A percentile compares a stretch with the other conserved stretches of the same genome.
Evolutionary conservation across 768 basidiomycete species (phyloP).

Genomic region (Serendipita vermifera): DNA sequence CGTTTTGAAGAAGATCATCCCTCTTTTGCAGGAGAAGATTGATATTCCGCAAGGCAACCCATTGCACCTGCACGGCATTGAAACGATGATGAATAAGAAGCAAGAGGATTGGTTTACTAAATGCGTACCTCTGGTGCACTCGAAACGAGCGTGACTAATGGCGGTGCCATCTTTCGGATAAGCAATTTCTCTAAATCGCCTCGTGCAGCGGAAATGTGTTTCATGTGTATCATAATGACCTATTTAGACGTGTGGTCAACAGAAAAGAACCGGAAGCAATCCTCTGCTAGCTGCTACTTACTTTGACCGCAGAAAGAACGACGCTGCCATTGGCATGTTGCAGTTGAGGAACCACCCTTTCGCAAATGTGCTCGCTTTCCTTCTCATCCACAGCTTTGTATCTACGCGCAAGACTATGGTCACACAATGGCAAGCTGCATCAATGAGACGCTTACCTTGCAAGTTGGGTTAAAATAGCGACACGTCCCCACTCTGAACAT

Average conservation of each 20-base stretch:
- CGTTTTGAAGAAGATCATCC: slow-evolving; percentile 76
- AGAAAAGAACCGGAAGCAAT: no score
- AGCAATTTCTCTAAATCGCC: slow-evolving; percentile 79
- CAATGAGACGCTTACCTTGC: slow-evolving; percentile 39
- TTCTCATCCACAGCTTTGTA: slow-evolving; percentile 78
- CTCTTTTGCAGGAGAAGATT: slow-evolving; percentile 93
- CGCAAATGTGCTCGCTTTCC: slow-evolving; percentile 97
- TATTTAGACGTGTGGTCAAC: slow-evolving; percentile 22
- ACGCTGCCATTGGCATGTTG: slow-evolving; percentile 96
- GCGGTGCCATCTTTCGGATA: slow-evolving; percentile 94
- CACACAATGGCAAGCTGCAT: no score
- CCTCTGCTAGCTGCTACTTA: slow-evolving; percentile 22
- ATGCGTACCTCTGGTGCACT: slow-evolving; percentile 72
- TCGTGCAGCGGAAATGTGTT: slow-evolving; percentile 42
- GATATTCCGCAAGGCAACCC: slow-evolving; percentile 95
- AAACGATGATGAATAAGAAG: background rate
- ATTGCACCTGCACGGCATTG: slow-evolving; percentile 53
- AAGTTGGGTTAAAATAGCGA: slow-evolving; percentile 79
- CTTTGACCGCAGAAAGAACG: slow-evolving; percentile 93
- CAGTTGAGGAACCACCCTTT: slow-evolving; percentile 95
- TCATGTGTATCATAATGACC: slow-evolving; percentile 98
- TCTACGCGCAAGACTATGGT: background rate
- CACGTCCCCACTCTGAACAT: slow-evolving; percentile 98
- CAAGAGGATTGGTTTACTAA: no score
- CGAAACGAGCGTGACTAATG: slow-evolving; percentile 85